These are phyloP conservation scores for Biscogniauxia mediterranea DNA, from an alignment of 2,329 filamentous ascomycete genomes.

Conservation along the genomic window DNA sequence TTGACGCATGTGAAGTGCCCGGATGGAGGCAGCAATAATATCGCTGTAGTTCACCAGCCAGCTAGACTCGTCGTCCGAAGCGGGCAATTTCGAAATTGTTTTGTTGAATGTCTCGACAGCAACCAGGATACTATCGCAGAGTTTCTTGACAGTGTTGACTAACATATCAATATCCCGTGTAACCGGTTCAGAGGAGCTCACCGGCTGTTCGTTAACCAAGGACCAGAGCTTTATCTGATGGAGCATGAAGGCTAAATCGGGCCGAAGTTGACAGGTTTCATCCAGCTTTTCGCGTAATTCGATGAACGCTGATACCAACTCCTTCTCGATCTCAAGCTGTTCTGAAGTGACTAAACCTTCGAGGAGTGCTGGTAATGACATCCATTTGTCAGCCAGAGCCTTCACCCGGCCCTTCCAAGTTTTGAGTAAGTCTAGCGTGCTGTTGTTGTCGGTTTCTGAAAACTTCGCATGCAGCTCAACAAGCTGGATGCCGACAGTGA, in stretches of 20 bases:
- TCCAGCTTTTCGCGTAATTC: conserved; percentile 42
- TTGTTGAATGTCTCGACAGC: conserved; percentile 72
- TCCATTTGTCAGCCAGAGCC: conserved; percentile 41
- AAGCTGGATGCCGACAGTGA: conserved; percentile 61
- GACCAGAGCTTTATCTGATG: conserved; percentile 68
- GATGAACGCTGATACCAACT: conserved; percentile 37
- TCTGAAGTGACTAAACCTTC: conserved; percentile 44
- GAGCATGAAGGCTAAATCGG: conserved; percentile 63
- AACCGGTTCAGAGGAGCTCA: conserved; percentile 4
- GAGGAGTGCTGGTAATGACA: conserved; percentile 49
- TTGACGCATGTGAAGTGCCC: conserved; percentile 57
- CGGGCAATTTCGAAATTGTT: conserved; percentile 51
- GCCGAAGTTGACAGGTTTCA: conserved; percentile 44
- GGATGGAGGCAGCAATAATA: conserved; percentile 51
- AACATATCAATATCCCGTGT: conserved; percentile 42
- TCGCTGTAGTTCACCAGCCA: conserved; percentile 62
- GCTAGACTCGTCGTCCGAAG: conserved; percentile 57
- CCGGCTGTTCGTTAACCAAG: conserved; percentile 32
- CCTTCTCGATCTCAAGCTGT: conserved; percentile 33
- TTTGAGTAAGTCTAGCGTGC: conserved; percentile 45
- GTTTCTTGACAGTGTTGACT: conserved; percentile 56
- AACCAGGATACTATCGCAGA: conserved; percentile 76
- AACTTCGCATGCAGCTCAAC: conserved; percentile 67
- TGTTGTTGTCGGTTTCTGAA: conserved; percentile 49
- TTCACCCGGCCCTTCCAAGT: conserved; percentile 50